Percentiles rank a stretch among this genome's conserved stretches.
Evolutionary conservation across 495 filamentous ascomycete genomes (phyloP).

Genomic region (Podospora didyma): DNA sequence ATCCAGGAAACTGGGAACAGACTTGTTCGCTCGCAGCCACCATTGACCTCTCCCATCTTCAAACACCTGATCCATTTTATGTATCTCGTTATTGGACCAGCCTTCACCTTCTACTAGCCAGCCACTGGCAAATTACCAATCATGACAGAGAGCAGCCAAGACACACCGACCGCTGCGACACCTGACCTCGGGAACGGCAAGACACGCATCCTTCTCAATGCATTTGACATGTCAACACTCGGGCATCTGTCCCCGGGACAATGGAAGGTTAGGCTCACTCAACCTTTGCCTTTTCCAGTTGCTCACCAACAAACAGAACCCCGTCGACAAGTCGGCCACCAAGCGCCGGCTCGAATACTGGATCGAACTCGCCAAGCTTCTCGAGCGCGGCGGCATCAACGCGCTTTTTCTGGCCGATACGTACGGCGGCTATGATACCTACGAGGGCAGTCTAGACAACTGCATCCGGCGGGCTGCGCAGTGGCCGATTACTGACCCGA

Average conservation of each 20-base stretch:
- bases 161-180: too few relatives aligned
- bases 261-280: constrained; percentile 49
- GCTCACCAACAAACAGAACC: constrained; percentile 39
- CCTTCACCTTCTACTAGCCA: too few relatives aligned
- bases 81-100: too few relatives aligned
- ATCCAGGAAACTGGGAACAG: too few relatives aligned
- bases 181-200: constrained; percentile 23
- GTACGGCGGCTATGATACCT: constrained; percentile 54
- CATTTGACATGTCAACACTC: constrained; percentile 44
- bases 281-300: too few relatives aligned
- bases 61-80: too few relatives aligned
- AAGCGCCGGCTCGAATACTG: constrained; percentile 56
- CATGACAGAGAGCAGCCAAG: too few relatives aligned
- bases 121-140: too few relatives aligned
- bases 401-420: constrained; percentile 60
- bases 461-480: constrained; percentile 47
- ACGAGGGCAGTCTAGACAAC: constrained; percentile 51
- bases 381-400: constrained; percentile 57
- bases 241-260: constrained; percentile 41
- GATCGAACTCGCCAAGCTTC: constrained; percentile 55
- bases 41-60: too few relatives aligned
- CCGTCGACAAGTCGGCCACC: constrained; percentile 51
- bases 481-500: constrained; percentile 51
- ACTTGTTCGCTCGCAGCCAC: too few relatives aligned
- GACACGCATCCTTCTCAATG: constrained; percentile 42